Evolutionary conservation across 1,284 basidiomycete genomes (phyloP), one percentile per base, ranked within the genome.

Genomic region (Vanrija sp.): DNA sequence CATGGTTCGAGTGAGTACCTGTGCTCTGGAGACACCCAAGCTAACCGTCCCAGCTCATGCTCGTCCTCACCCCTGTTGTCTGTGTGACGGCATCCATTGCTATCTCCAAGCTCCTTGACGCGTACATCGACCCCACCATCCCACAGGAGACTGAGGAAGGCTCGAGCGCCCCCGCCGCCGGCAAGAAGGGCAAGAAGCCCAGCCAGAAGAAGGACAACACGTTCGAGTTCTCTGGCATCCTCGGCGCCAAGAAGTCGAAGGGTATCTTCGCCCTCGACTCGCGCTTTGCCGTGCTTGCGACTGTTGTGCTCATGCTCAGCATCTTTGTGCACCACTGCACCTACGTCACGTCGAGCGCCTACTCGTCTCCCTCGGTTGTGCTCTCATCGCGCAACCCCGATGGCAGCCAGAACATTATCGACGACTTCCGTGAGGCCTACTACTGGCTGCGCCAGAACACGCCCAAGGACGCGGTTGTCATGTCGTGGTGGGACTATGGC

Each of bases 401-500:
- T 68, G 96, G 96, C 19, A 86, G 83, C 53, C 87, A 90, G 69
- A 86, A 93, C 74, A 92, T 98, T 68, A 98, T 99, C 69, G 96
- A 99, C 75, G 96, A 99, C 77, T 99, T 98, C 85, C 84, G 96
- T 57, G 96, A 98, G 79, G 96, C 96, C n/a, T 98, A 99, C 75
- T 97, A 98, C 76, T 99, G 96, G 96, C 78, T 99, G 49, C 83
- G 94, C 53, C 88, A 95, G 77, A 99, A 98, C 79, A 99, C 96
- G 2, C 81, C 86, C 3, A 80, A 90, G 73, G 87, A 91, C 62
- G 85, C 92, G 14, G 94, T 98, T 43, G 85, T 98, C 37, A 95
- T 96, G 91, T 92, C 88, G 62, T 99, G 96, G 96, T 98, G 96
- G 96, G 96, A 99, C 78, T 99, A 98, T 68, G 96, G 96, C 19